phyloP scores from a whole-genome alignment of 257 asterid genomes.

The Solanum etuberosum region DNA sequence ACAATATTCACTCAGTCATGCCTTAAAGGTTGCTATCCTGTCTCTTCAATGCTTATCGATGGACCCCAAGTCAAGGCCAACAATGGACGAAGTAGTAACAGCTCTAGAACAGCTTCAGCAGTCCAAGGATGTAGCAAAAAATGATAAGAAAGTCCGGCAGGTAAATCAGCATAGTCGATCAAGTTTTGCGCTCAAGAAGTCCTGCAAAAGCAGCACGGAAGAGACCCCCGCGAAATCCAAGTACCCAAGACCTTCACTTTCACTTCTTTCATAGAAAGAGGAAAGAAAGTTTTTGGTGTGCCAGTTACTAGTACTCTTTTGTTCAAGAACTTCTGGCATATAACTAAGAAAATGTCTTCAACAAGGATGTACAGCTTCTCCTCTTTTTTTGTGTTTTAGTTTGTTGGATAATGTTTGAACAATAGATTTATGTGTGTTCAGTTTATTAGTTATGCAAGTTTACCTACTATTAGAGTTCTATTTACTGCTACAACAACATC shows the following conservation, averaged over 20 bases:
- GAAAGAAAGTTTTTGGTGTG: not conserved
- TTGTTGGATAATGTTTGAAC: not conserved
- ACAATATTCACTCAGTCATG: constrained; percentile 33
- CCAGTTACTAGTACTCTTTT: not conserved
- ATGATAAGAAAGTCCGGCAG: constrained; percentile 15
- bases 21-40: constrained; percentile 38
- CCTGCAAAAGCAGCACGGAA: constrained; percentile 16
- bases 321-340: not conserved
- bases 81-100: constrained; percentile 45
- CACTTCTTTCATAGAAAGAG: constrained; percentile 1
- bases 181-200: constrained; percentile 4
- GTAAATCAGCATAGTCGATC: constrained; percentile 13
- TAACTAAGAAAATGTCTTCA: not conserved
- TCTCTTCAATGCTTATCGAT: constrained; percentile 44
- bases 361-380: not conserved
- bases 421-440: not conserved
- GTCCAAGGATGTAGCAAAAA: constrained; percentile 21
- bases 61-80: constrained; percentile 49
- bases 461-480: not conserved
- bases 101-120: constrained; percentile 50
- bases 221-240: not conserved
- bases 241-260: constrained; percentile 39
- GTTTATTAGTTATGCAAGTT: not conserved
- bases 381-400: not conserved
- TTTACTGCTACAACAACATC: not conserved